phyloP scores from a whole-genome alignment of 2,329 filamentous ascomycete genomes.

The Microdochium trichocladiopsis region DNA sequence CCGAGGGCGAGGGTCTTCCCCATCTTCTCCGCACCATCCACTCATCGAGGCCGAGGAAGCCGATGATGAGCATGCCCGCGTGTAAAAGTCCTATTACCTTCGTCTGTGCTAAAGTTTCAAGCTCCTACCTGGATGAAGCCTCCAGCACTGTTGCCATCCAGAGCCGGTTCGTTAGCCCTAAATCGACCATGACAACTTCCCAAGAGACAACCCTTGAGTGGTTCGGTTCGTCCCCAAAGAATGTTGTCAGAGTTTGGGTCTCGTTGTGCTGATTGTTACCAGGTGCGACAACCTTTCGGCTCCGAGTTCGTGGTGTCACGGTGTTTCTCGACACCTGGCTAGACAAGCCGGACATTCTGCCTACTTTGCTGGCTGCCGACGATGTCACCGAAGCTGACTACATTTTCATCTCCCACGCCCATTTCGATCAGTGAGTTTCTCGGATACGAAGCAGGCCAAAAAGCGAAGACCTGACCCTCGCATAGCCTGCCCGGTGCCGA shows the following conservation, averaged over 20 bases:
- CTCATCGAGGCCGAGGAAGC: too few species aligned
- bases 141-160: too few species aligned
- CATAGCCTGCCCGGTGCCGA: conserved; percentile 14
- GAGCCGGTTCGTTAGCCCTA: too few species aligned
- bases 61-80: too few species aligned
- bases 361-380: conserved; percentile 6
- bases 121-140: too few species aligned
- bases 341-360: conserved; percentile 6
- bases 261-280: background rate
- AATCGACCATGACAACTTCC: background rate
- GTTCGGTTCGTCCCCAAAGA: background rate
- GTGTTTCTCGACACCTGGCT: conserved; percentile 10
- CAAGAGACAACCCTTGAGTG: background rate
- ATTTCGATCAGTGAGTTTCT: conserved; percentile 13
- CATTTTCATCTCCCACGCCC: conserved; percentile 15
- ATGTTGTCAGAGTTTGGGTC: background rate
- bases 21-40: too few species aligned
- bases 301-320: conserved; percentile 5
- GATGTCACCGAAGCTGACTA: conserved; percentile 14
- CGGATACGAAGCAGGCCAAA: background rate
- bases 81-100: too few species aligned
- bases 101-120: too few species aligned
- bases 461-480: background rate
- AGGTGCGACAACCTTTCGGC: conserved; percentile 6
- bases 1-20: too few species aligned